Evolutionary conservation across 139 green algal species (phyloP).

Genomic region (Chlamydomonas incerta): DNA sequence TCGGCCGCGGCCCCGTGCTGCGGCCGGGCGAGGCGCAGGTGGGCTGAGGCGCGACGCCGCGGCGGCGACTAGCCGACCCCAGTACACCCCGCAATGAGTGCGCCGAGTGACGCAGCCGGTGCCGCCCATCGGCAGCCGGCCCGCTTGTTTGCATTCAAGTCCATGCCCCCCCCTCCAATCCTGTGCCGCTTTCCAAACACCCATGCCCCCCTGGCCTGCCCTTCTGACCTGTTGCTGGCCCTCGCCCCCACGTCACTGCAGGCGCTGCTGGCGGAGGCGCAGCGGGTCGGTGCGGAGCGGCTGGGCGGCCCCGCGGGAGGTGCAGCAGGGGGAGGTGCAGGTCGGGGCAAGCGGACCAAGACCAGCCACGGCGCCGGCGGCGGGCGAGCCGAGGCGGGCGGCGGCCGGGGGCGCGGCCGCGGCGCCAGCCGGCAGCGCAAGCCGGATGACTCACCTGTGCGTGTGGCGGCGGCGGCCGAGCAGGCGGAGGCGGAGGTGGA

Average conservation of each 20-base stretch:
- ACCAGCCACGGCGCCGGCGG: background rate
- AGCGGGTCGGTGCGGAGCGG: slow-evolving; percentile 49
- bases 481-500: background rate
- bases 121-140: too few relatives aligned
- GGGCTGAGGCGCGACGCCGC: background rate
- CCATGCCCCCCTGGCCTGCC: too few relatives aligned
- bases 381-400: background rate
- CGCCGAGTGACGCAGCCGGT: too few relatives aligned
- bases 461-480: background rate
- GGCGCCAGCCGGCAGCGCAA: slow-evolving; percentile 9
- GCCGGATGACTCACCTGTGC: slow-evolving; percentile 15
- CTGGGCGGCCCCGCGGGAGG: background rate
- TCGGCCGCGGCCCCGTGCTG: slow-evolving; percentile 6
- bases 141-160: too few relatives aligned
- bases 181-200: too few relatives aligned
- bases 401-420: background rate
- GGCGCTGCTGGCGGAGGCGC: slow-evolving; percentile 55
- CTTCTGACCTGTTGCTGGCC: background rate
- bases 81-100: too few relatives aligned
- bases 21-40: background rate
- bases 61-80: too few relatives aligned
- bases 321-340: slow-evolving; percentile 33
- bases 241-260: background rate
- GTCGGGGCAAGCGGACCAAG: background rate
- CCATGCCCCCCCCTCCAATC: too few relatives aligned